Evolutionary conservation across 352 stramenopile genomes (phyloP).

Genomic region (Blastocystis sp.): DNA sequence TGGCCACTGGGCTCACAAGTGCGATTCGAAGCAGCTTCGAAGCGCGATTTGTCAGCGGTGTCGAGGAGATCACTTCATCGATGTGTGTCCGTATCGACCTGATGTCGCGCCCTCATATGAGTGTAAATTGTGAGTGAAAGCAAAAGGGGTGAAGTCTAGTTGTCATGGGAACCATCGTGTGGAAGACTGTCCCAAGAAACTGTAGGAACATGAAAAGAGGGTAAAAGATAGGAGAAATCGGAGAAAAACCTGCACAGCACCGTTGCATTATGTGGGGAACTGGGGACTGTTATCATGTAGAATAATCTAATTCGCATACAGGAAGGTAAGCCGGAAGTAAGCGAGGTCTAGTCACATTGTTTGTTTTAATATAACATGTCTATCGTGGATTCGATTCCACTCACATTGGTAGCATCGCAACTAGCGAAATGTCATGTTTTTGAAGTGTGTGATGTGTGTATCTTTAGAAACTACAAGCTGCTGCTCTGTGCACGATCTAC

Average conservation of each 20-base stretch:
- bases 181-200: conserved; percentile 27
- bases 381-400: background rate
- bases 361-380: conserved; percentile 1
- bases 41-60: background rate
- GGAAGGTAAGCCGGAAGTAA: background rate
- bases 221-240: conserved; percentile 22
- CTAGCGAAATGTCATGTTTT: background rate
- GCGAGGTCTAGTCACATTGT: background rate
- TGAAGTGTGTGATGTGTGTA: conserved; percentile 9
- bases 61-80: conserved; percentile 4
- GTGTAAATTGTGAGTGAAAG: background rate
- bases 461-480: background rate
- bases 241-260: background rate
- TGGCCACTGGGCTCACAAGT: conserved; percentile 30
- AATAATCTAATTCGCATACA: conserved; percentile 31
- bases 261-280: conserved; percentile 11
- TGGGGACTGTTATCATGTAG: background rate
- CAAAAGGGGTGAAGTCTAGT: background rate
- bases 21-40: background rate
- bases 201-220: background rate
- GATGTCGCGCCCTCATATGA: background rate
- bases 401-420: background rate
- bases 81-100: conserved; percentile 25
- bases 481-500: background rate
- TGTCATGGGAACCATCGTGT: background rate